Base-by-base conservation (phyloP, 805 yeast species). In the Yarrowia osloensis region DNA sequence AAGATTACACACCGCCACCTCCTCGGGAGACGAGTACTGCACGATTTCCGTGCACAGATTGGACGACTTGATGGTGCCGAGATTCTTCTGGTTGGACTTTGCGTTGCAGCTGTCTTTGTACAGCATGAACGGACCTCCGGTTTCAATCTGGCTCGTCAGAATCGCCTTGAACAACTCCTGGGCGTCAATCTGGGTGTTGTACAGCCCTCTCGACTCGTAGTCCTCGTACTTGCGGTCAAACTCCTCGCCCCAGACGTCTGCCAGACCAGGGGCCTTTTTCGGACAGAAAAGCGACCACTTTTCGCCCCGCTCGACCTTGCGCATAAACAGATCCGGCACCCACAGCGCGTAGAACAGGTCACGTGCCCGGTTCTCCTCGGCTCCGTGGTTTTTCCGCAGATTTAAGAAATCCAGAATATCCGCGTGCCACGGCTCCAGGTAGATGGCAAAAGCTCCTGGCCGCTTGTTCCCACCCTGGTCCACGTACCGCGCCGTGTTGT, bases 391-490 rank as follows among this genome's bases (percentile, higher is more conserved):
- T 78, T 93, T 93, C 72, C 92, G 83, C 70, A 94, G 81, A 66
- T 92, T 92, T 52, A 94, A 76, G 71, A 93, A 88, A 66, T 88
- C 94, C 74, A 90, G 86, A 39, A 93, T 81, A 73, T 93, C 98
- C 2, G 90, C 85, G 74, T 93, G 98, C 98, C 98, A 93, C 65
- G 98, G 98, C 78, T 93, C 98, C 37, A 93, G 75, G 75, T 92
- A 94, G 29, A 92, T 78, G 31, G 97, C 96, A 77, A 94, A 88
- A 1, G 98, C 98, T 67, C 98, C 98, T 0, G 98, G 98, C 71
- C 98, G 81, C 77, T 91, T 91, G 78, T 92, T 93, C 49, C 98
- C 98, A 68, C 98, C 98, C 79, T 94, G 98, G 73, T 93, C 98
- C 33, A 93, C 98, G 74, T 91, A 93, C 71, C 97, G 82, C 15